A percentile compares a stretch with the other conserved stretches of the same genome.
phyloP scores from a whole-genome alignment of 202 grass and related monocot genomes.

The Alloteropsis angusta region DNA sequence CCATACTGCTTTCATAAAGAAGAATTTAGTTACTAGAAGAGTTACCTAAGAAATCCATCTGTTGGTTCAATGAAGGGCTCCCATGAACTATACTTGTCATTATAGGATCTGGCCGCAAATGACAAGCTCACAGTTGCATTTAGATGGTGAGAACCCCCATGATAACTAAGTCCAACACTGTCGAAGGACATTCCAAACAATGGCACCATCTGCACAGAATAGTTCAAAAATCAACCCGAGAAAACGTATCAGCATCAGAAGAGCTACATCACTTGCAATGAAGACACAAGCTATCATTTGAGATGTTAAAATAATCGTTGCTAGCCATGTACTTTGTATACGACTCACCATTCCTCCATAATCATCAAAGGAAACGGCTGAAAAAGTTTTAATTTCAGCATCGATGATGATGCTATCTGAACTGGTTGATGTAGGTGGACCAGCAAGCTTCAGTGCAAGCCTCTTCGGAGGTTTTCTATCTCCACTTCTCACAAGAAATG shows the following conservation, averaged over 20 bases:
- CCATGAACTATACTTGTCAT: slow-evolving; percentile 90
- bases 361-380: slow-evolving; percentile 93
- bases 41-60: slow-evolving; percentile 94
- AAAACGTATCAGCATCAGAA: slow-evolving; percentile 3
- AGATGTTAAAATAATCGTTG: slow-evolving; percentile 6
- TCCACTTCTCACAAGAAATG: slow-evolving; percentile 88
- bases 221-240: slow-evolving; percentile 19
- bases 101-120: slow-evolving; percentile 76
- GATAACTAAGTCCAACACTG: slow-evolving; percentile 69
- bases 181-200: slow-evolving; percentile 74
- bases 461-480: slow-evolving; percentile 74
- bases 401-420: slow-evolving; percentile 78
- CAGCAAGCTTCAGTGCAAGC: slow-evolving; percentile 63
- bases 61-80: slow-evolving; percentile 93
- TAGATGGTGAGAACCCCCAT: slow-evolving; percentile 65
- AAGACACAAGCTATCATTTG: not conserved
- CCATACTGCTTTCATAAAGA: not conserved
- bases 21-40: slow-evolving; percentile 5
- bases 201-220: slow-evolving; percentile 76
- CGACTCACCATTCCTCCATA: slow-evolving; percentile 82
- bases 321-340: not conserved
- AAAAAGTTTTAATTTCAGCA: slow-evolving; percentile 78
- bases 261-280: slow-evolving; percentile 2
- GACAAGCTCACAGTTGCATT: slow-evolving; percentile 82
- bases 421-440: slow-evolving; percentile 47